These are phyloP conservation scores for Neofusicoccum ribis DNA, from an alignment of 2,329 filamentous ascomycete genomes.

Conservation along the genomic window DNA sequence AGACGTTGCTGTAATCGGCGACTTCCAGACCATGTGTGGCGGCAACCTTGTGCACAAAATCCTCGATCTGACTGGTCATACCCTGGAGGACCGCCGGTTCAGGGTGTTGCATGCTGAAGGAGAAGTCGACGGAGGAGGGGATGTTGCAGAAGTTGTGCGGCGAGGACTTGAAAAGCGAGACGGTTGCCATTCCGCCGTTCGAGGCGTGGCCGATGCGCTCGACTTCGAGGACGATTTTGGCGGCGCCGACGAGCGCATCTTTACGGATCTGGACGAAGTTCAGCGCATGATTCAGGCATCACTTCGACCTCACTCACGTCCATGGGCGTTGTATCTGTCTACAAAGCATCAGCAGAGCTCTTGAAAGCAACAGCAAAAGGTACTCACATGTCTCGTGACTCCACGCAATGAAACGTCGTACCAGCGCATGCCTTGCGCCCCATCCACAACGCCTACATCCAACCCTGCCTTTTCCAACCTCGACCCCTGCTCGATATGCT, in stretches of 20 bases:
- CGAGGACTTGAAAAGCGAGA: slow-evolving; percentile 1
- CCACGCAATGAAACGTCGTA: neutral
- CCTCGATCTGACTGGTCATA: no score
- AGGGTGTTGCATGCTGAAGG: slow-evolving; percentile 13
- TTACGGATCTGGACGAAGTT: neutral
- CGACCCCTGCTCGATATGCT: neutral
- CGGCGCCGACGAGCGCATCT: neutral
- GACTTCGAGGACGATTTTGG: slow-evolving; percentile 1
- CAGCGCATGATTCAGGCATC: neutral
- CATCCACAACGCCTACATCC: slow-evolving; percentile 17
- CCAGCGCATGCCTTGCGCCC: slow-evolving; percentile 21
- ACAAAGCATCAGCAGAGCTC: neutral
- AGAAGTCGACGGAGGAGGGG: slow-evolving; percentile 1
- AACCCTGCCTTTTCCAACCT: slow-evolving; percentile 15
- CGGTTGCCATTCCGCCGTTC: neutral
- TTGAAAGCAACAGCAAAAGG: neutral
- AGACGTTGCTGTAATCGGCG: no score
- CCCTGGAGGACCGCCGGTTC: no score
- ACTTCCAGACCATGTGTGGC: no score
- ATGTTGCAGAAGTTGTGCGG: slow-evolving; percentile 14
- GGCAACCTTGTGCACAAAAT: no score
- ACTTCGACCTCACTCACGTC: neutral
- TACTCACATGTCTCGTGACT: slow-evolving; percentile 1
- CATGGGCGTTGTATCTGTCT: slow-evolving; percentile 9
- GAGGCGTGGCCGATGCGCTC: neutral